A percentile compares a stretch with the other conserved stretches of the same genome.
phyloP scores from a whole-genome alignment of 176 grass and related monocot genomes.

The Lolium rigidum region DNA sequence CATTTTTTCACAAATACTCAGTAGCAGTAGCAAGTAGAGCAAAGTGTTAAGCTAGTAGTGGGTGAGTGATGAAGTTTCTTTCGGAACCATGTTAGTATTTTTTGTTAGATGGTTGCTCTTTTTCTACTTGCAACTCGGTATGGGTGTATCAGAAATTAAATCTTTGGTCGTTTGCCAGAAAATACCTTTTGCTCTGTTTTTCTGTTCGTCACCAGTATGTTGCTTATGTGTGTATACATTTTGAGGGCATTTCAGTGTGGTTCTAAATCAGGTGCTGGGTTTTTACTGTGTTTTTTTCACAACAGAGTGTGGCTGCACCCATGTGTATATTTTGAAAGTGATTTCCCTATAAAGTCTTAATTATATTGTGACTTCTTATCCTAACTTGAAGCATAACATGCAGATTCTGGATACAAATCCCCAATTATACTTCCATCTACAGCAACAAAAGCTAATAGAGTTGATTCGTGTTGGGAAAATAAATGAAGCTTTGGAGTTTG shows the following conservation, averaged over 20 bases:
- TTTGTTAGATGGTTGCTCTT: background rate
- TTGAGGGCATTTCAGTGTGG: background rate
- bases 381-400: slow-evolving; percentile 31
- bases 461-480: slow-evolving; percentile 91
- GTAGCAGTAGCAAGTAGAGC: background rate
- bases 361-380: slow-evolving; percentile 2
- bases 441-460: slow-evolving; percentile 97
- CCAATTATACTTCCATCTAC: slow-evolving; percentile 95
- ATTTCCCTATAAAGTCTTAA: background rate
- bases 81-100: background rate
- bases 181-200: background rate
- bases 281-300: background rate
- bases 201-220: background rate
- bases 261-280: background rate
- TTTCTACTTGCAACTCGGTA: background rate
- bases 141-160: background rate
- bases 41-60: background rate
- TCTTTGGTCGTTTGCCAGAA: background rate
- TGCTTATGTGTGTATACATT: slow-evolving; percentile 14
- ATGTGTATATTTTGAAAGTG: background rate
- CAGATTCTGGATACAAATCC: slow-evolving; percentile 99
- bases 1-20: background rate
- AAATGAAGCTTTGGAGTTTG: slow-evolving; percentile 96
- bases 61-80: background rate
- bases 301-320: background rate